Base-by-base conservation (phyloP, 257 asterid genomes). In the Ajuga chamaepitys region DNA sequence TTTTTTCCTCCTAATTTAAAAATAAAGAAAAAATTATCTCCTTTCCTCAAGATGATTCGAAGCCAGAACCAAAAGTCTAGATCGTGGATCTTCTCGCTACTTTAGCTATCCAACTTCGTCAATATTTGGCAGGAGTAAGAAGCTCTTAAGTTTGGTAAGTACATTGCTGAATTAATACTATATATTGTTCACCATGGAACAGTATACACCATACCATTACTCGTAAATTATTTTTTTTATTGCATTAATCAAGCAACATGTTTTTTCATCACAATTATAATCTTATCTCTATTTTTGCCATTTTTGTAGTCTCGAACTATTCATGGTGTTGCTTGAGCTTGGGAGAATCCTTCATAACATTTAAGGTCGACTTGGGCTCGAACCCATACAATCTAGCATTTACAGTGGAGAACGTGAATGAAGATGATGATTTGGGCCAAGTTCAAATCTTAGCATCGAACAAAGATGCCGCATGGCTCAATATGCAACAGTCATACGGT, bases 391-490 rank as follows among this genome's bases (percentile, higher is more conserved):
- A 70, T 38, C 62, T 85, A 24, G 61, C 82, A 1, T 54, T 68
- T 18, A 67, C 62, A 2, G 10, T 67, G 25, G 83, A 80, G 62
- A 58, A 44, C 30, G 72, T 25, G 24, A 80, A 74, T 13, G 81
- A 81, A 12, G 85, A 76, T 8, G 88, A 85, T 6, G 83, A 80
- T 5, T 7, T 85, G 25, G 66, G 60, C 5, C 2, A 13, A 2
- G 57, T 67, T 0, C 75, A 79, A 7, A 28, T 84, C 5, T 45
- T 37, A 17, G 64, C 81, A 0, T 14, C 72, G 3, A 45, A 63
- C 0, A 47, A 73, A 9, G 35, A 10, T 3, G 9, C 1, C n/a
- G 7, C 20, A 5, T 81, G 81, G 81, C 9, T 34, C 1, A 63
- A 74, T 0, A 80, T 76, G 88, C 56, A 55, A 13, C 61, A 63